phyloP scores from a whole-genome alignment of 2,329 filamentous ascomycete species.

The Alternaria longipes region DNA sequence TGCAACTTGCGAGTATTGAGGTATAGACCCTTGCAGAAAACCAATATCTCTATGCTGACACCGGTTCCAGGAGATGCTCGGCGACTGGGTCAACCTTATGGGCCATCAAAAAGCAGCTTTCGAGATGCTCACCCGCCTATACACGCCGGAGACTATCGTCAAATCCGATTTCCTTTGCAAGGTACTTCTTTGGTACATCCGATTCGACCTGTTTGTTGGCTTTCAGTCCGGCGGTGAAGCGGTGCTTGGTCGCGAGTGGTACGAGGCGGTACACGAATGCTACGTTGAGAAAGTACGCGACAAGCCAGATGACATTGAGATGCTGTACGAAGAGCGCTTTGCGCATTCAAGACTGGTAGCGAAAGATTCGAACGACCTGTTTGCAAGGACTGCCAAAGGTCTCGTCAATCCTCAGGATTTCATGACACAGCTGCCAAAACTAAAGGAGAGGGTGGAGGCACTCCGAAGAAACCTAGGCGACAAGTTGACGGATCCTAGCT shows the following conservation, averaged over 20 bases:
- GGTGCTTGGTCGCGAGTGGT: conserved; percentile 81
- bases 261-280: conserved; percentile 69
- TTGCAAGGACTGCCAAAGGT: conserved; percentile 72
- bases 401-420: conserved; percentile 74
- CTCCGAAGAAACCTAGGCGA: conserved; percentile 66
- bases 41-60: conserved; percentile 13
- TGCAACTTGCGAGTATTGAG: conserved; percentile 94
- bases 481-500: conserved; percentile 67
- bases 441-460: conserved; percentile 53
- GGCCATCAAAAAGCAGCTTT: conserved; percentile 91
- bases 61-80: conserved; percentile 79
- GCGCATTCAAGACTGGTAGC: conserved; percentile 76
- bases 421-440: conserved; percentile 63
- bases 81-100: conserved; percentile 93
- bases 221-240: conserved; percentile 83
- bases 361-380: conserved; percentile 81
- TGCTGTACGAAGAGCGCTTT: conserved; percentile 73
- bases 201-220: conserved; percentile 86
- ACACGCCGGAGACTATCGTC: conserved; percentile 78
- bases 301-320: conserved; percentile 70
- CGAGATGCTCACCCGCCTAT: conserved; percentile 79
- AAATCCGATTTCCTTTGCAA: conserved; percentile 75
- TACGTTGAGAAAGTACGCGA: conserved; percentile 67
- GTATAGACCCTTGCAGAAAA: conserved; percentile 58
- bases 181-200: conserved; percentile 86